These are phyloP conservation scores for Calonectria leucothoes DNA, from an alignment of 2,329 filamentous ascomycete species.

Conservation along the genomic window DNA sequence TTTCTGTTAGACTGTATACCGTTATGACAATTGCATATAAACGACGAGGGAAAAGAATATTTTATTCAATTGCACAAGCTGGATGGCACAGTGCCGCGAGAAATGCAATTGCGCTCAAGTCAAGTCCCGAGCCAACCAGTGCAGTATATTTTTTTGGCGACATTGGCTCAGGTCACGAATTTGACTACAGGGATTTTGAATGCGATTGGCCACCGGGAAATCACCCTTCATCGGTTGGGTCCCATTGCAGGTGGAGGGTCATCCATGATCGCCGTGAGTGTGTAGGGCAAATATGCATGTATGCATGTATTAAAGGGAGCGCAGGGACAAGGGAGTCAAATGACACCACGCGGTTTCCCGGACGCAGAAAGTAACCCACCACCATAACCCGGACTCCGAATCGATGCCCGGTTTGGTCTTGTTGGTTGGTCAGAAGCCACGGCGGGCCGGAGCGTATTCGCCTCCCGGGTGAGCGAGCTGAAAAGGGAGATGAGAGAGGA, in stretches of 20 bases:
- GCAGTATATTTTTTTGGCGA: background rate
- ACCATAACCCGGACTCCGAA: constrained; percentile 23
- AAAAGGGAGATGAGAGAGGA: background rate
- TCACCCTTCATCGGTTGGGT: constrained; percentile 13
- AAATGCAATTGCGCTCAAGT: constrained; percentile 1
- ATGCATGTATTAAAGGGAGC: constrained; percentile 16
- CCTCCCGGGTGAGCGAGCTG: background rate
- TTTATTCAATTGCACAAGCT: background rate
- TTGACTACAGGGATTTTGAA: background rate
- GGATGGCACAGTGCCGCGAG: background rate
- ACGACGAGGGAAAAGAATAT: background rate
- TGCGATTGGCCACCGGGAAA: constrained; percentile 9
- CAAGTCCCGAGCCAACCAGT: background rate
- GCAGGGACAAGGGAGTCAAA: constrained; percentile 35
- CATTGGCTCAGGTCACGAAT: background rate
- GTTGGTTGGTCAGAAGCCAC: background rate
- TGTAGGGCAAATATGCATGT: background rate
- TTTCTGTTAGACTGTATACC: constrained; percentile 7
- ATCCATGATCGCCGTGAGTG: constrained; percentile 7
- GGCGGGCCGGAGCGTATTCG: background rate
- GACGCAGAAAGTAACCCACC: constrained; percentile 27
- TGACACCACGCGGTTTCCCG: constrained; percentile 25
- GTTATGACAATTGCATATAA: constrained; percentile 13
- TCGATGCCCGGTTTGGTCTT: background rate
- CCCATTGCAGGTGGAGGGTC: constrained; percentile 15